Evolutionary conservation across 2,329 filamentous ascomycete genomes (phyloP).

Genomic region (Zelopaecilomyces penicillatus): DNA sequence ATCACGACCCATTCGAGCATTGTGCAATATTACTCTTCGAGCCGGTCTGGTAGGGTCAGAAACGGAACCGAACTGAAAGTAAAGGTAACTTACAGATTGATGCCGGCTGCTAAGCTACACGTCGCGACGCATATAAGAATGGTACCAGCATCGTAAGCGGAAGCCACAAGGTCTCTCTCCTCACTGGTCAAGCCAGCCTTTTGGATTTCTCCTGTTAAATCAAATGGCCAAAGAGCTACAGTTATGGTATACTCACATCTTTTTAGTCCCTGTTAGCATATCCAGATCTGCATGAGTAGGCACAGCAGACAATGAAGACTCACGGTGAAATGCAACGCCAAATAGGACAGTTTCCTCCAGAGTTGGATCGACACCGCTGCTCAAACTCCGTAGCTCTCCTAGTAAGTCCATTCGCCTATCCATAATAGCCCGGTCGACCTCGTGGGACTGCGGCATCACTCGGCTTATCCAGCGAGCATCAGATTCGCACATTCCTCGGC

Average conservation of each 20-base stretch:
- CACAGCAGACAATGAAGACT: conserved; percentile 19
- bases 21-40: conserved; percentile 65
- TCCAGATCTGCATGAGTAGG: conserved; percentile 27
- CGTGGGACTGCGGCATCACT: conserved; percentile 47
- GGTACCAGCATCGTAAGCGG: conserved; percentile 59
- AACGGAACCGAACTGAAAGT: neutral
- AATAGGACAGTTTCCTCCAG: conserved; percentile 55
- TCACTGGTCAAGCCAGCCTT: conserved; percentile 64
- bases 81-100: conserved; percentile 48
- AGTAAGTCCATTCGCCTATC: conserved; percentile 57
- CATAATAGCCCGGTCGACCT: conserved; percentile 38
- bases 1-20: conserved; percentile 66
- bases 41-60: conserved; percentile 38
- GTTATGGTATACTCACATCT: conserved; percentile 27
- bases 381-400: conserved; percentile 56
- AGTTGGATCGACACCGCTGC: conserved; percentile 55
- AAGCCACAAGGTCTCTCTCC: conserved; percentile 63
- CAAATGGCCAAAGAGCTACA: neutral
- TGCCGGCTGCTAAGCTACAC: conserved; percentile 74
- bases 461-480: conserved; percentile 61
- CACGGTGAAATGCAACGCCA: conserved; percentile 69
- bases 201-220: conserved; percentile 12
- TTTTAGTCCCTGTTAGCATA: conserved; percentile 5
- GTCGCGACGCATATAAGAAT: conserved; percentile 68
- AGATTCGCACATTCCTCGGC: conserved; percentile 57